Evolutionary conservation across 305 asterid genomes (phyloP), one percentile per base, ranked within the genome.

Genomic region (Ajuga reptans): DNA sequence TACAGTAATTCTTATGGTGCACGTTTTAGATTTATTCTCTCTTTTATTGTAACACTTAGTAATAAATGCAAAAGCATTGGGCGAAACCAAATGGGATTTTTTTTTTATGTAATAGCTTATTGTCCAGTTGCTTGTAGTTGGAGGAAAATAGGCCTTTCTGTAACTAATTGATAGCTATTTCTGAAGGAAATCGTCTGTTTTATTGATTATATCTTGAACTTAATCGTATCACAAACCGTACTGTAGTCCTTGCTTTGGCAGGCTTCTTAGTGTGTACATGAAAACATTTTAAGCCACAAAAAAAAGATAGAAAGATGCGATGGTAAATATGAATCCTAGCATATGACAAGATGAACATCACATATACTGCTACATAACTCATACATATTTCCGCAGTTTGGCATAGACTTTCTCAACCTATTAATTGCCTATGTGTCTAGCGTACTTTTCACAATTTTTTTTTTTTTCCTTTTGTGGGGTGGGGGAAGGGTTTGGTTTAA

Each of bases 61-160:
- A 12, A 33, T 56, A 52, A 37, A 46, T 68, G 60, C 63, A 67
- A 52, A 17, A 39, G 4, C 36, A 21, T 24, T 66, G 80, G 66
- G 34, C 24, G 47, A 27, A 29, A 34, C 4, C n/a, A 24, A 31
- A 24, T 61, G 17, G 31, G n/a, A n/a, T n/a, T n/a, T n/a, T 47
- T 62, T 6, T 12, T 10, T 18, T 37, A 24, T 21, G 45, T 54
- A 52, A 62, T 27, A 39, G 7, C 31, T 58, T 41, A 49, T 36
- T 21, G 43, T 54, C 53, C 60, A 18, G 36, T 76, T 59, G 37
- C 17, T 24, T 17, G 42, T 14, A 49, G 45, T 39, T 9, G 43
- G 36, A 15, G 56, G 45, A 21, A 21, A 12, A 14, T 62, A 37
- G 21, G 75, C 67, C 14, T 5, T 8, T 71, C 33, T 27, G 69